Base-by-base conservation (phyloP, 306 rosid species). In the Malus sieversii region DNA sequence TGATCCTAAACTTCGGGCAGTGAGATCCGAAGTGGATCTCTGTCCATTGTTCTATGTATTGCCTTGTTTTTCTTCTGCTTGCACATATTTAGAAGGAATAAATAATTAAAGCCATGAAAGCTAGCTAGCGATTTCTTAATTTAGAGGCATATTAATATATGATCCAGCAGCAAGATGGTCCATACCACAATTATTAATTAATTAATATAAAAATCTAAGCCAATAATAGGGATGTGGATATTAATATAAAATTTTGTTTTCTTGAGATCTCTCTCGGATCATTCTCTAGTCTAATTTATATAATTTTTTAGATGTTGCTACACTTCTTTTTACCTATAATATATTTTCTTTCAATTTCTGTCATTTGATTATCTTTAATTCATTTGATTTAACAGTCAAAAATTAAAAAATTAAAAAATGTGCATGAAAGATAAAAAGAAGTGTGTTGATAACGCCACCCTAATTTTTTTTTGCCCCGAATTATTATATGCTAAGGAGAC, bases 11-110 rank as follows among this genome's bases (percentile, higher is more conserved):
- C 8, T 35, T 35, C 40, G 1, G 0, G 38, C 7, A 33, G 5
- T 6, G 40, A 35, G 8, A 35, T 35, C 8, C 2, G 2, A 35
- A 35, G 40, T 35, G 40, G 8, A 35, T 35, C 40, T 35, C 8
- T 35, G 40, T 35, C 40, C 40, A 35, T 65, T 38, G 33, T 80
- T 52, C 77, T 48, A 68, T 70, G 46, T 42, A 33, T 60, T 22
- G 30, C 18, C 12, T 23, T 60, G 38, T 23, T 46, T 75, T 76
- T 74, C 64, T 77, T 65, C 64, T 38, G 46, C 20, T n/a, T 40
- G 48, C 53, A 48, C 75, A 81, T 78, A 33, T 81, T 63, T 60
- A 20, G 59, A 58, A 80, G 84, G 75, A 80, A 76, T 80, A 87
- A 32, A 48, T 32, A 58, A 29, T 46, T 67, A 83, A 79, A 72